Evolutionary conservation across 225 moss, liverwort and hornwort species (phyloP).

Genomic region (Sphagnum tenellum): DNA sequence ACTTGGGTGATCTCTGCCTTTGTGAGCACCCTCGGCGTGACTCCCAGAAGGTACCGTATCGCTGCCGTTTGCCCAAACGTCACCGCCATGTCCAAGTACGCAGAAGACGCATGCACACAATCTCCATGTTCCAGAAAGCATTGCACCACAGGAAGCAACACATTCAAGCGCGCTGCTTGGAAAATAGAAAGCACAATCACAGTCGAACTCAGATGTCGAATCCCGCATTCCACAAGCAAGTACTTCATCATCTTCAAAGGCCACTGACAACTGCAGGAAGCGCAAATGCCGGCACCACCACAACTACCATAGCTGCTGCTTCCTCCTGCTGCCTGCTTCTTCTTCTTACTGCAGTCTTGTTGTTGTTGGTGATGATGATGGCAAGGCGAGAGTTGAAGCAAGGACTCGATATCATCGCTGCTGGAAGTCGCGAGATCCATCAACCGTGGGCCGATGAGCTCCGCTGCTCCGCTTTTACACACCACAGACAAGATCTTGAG

Average conservation of each 20-base stretch:
- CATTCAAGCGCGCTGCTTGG: constrained; percentile 48
- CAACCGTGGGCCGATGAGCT: constrained; percentile 27
- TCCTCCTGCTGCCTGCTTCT: too few relatives aligned
- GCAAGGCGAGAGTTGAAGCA: constrained; percentile 26
- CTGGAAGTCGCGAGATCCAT: constrained; percentile 29
- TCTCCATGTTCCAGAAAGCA: constrained; percentile 30
- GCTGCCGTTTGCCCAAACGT: constrained; percentile 44
- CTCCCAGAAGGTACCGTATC: constrained; percentile 26
- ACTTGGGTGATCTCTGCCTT: constrained; percentile 22
- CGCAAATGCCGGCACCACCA: neutral
- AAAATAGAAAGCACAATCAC: constrained; percentile 40
- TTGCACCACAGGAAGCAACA: constrained; percentile 40
- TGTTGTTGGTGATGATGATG: neutral
- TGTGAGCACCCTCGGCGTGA: constrained; percentile 19
- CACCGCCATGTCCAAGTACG: constrained; percentile 37
- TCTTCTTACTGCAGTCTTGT: too few relatives aligned
- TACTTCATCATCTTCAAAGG: constrained; percentile 44
- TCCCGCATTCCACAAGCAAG: constrained; percentile 42
- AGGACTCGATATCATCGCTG: constrained; percentile 23
- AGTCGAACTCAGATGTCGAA: constrained; percentile 31
- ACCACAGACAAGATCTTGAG: constrained; percentile 45
- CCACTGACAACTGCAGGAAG: constrained; percentile 27
- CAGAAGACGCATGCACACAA: constrained; percentile 33
- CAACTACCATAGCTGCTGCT: too few relatives aligned
- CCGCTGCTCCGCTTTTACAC: constrained; percentile 36